Evolutionary conservation across 768 basidiomycete genomes (phyloP).

Genomic region (Pleurotus tuber-regium): DNA sequence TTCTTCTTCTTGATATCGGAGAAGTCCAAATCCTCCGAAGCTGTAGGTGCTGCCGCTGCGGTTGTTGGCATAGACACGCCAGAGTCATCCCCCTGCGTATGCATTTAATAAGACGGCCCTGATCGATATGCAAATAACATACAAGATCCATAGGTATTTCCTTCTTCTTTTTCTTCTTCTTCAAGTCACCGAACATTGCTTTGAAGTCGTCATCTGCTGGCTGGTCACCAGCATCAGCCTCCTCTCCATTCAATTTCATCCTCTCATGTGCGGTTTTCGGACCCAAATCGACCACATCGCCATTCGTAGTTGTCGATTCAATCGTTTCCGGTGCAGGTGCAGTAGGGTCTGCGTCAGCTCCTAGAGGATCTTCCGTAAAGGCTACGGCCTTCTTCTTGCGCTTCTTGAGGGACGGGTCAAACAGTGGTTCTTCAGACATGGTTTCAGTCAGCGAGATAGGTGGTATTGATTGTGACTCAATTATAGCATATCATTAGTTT

Average conservation of each 20-base stretch:
- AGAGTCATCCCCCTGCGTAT: slow-evolving; percentile 49
- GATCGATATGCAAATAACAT: slow-evolving; percentile 27
- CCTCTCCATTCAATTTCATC: slow-evolving; percentile 53
- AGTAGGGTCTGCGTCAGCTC: slow-evolving; percentile 80
- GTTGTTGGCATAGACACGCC: slow-evolving; percentile 60
- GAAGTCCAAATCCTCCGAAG: slow-evolving; percentile 85
- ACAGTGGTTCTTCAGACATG: slow-evolving; percentile 73
- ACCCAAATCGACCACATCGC: slow-evolving; percentile 74
- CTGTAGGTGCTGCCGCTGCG: slow-evolving; percentile 40
- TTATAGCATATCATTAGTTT: slow-evolving; percentile 6
- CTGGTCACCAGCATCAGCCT: slow-evolving; percentile 30
- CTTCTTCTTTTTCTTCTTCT: slow-evolving; percentile 94
- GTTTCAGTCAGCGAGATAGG: slow-evolving; percentile 29
- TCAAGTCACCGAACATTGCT: slow-evolving; percentile 84
- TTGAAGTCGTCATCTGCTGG: slow-evolving; percentile 67
- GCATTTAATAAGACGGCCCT: slow-evolving; percentile 7
- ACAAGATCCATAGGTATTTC: slow-evolving; percentile 84
- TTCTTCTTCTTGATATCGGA: slow-evolving; percentile 98
- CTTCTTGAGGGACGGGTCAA: slow-evolving; percentile 83
- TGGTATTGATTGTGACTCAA: slow-evolving; percentile 13
- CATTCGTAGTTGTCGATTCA: slow-evolving; percentile 66
- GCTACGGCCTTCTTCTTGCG: slow-evolving; percentile 86
- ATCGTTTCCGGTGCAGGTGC: slow-evolving; percentile 72
- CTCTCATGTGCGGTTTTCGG: slow-evolving; percentile 73
- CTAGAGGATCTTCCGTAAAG: slow-evolving; percentile 81